Evolutionary conservation across 2,329 filamentous ascomycete genomes (phyloP).

Genomic region (Pezicula radicicola): DNA sequence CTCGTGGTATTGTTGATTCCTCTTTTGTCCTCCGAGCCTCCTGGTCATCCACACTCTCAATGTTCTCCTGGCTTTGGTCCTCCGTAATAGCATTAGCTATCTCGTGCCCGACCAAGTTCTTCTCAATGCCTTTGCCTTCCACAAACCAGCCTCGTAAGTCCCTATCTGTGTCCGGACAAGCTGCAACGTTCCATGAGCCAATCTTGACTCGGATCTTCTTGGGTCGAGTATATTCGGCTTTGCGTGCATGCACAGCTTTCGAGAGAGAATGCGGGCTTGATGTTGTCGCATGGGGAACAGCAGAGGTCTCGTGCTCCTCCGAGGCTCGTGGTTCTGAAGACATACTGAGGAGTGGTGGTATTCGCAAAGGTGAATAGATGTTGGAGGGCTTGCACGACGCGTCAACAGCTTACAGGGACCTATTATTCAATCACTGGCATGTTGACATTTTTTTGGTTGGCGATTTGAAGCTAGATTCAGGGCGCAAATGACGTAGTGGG

Average conservation of each 20-base stretch:
- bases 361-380: neutral
- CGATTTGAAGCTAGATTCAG: too few relatives aligned
- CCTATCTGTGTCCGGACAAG: slow-evolving; percentile 78
- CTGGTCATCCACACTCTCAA: slow-evolving; percentile 43
- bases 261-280: slow-evolving; percentile 57
- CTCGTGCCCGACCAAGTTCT: slow-evolving; percentile 55
- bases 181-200: slow-evolving; percentile 93
- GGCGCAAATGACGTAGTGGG: too few relatives aligned
- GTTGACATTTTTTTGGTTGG: neutral
- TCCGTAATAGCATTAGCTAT: slow-evolving; percentile 36
- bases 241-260: slow-evolving; percentile 66
- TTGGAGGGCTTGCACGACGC: neutral
- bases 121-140: slow-evolving; percentile 66
- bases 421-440: neutral
- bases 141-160: slow-evolving; percentile 91
- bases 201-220: slow-evolving; percentile 81
- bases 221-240: slow-evolving; percentile 74
- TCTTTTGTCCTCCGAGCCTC: slow-evolving; percentile 42
- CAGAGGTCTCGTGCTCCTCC: neutral
- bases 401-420: too few relatives aligned
- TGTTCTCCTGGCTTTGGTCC: slow-evolving; percentile 26
- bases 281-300: slow-evolving; percentile 8
- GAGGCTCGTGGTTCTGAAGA: slow-evolving; percentile 17
- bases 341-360: slow-evolving; percentile 1
- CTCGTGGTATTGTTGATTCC: slow-evolving; percentile 36